Base-by-base conservation (phyloP, 495 filamentous ascomycete species). In the Thozetella sp. region DNA sequence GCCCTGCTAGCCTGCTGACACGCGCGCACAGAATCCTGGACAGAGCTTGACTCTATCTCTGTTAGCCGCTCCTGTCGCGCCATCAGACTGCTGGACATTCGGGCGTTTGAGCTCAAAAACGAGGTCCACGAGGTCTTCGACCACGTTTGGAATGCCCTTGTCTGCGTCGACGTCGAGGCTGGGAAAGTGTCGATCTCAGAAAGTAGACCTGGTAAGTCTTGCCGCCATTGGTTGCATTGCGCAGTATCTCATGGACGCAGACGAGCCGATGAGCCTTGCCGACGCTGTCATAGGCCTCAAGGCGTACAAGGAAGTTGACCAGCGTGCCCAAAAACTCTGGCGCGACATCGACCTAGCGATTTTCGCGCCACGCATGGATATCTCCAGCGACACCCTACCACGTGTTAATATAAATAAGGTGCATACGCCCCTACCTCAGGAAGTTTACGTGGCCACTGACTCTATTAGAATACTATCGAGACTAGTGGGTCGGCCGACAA, bases 121-220 rank as follows among this genome's bases (percentile, higher is more conserved):
- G 76, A 81, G 2, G 86, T 89, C 24, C 82, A 88, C 48, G 80
- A 81, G 25, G 73, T 88, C 27, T 78, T 88, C 55, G 78, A 84
- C 37, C 78, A 69, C 19, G 77, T 87, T 12, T 81, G 81, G 88
- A 74, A 72, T 54, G 65, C 77, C 0, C 73, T 88, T n/a, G 64
- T 92, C 10, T 71, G 76, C 13, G 66, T 91, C 40, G 83, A 90
- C 62, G 67, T 68, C 4, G 67, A 81, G 50, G 65, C 72, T 4
- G 71, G 75, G 4, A 76, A 65, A 51, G 67, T 91, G 20, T 76
- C 68, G 1, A 79, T 91, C 6, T 71, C 67, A 50, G 71, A 72
- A 22, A 68, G 58, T 22, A 72, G 72, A 3, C 67, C 78, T 76
- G 77, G 83, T 76, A 59, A 25, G 68, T 45, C n/a, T 25, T 2